phyloP scores from a whole-genome alignment of 1,284 basidiomycete species.

The Apiotrichum sp. region DNA sequence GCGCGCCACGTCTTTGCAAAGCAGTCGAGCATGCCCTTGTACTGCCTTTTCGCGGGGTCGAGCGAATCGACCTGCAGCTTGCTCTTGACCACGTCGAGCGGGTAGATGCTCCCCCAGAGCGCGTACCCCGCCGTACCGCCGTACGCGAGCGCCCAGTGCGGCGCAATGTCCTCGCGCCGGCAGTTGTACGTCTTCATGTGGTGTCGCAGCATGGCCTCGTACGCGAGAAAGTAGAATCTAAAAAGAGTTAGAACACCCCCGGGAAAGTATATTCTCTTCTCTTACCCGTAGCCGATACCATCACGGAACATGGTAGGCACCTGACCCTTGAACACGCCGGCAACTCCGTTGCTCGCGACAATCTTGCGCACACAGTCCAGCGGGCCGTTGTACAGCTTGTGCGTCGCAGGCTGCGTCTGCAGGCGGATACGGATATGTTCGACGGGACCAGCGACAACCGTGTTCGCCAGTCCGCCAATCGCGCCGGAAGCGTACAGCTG shows the following conservation, averaged over 20 bases:
- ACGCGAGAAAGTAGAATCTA: constrained; percentile 77
- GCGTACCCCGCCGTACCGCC: constrained; percentile 64
- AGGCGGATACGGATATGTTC: constrained; percentile 96
- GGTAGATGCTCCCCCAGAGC: constrained; percentile 62
- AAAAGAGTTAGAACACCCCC: neutral
- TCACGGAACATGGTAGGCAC: constrained; percentile 83
- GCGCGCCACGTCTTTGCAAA: constrained; percentile 70
- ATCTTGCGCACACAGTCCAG: constrained; percentile 80
- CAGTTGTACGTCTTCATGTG: constrained; percentile 68
- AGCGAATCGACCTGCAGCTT: constrained; percentile 93
- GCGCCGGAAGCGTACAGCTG: constrained; percentile 78
- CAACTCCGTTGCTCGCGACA: constrained; percentile 59
- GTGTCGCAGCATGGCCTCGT: constrained; percentile 84
- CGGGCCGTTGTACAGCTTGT: constrained; percentile 65
- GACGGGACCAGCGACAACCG: constrained; percentile 87
- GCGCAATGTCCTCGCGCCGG: constrained; percentile 65
- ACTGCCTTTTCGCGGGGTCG: constrained; percentile 65
- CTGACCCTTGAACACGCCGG: constrained; percentile 87
- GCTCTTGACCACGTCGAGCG: constrained; percentile 90
- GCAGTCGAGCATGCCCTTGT: constrained; percentile 74
- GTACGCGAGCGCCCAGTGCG: constrained; percentile 70
- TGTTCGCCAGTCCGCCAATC: constrained; percentile 81
- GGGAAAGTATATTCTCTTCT: neutral
- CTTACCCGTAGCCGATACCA: constrained; percentile 67
- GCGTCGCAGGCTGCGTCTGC: constrained; percentile 77